Base-by-base conservation (phyloP, 2,329 filamentous ascomycete genomes). In the Fusarium pseudonygamai region DNA sequence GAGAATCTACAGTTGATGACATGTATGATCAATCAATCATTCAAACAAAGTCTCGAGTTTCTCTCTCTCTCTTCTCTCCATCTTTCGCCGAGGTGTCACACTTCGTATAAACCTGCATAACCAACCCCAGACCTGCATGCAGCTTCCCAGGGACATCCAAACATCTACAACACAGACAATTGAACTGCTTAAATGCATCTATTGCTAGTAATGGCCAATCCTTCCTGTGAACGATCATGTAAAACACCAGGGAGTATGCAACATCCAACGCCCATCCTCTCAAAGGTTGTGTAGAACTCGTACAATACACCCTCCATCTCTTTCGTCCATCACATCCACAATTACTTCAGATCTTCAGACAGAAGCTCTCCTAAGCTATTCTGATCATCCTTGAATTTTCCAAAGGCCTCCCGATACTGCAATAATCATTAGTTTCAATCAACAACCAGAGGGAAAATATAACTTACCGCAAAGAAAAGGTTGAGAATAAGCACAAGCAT, bases 401-500 rank as follows among this genome's bases (percentile, higher is more conserved):
- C 75, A 75, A 79, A 81, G 3, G 80, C 81, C 59, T 79, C 79
- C 42, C 75, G 78, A 65, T 81, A 82, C 81, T 82, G 56, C 26
- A 45, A 55, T 14, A 9, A 26, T 34, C 45, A 43, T 78, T 67
- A 77, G 76, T 67, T 59, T 37, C 14, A 7, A 24, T 40, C 32
- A 4, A 13, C 20, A 3, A 8, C 9, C 22, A n/a, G 11, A 36
- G 7, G 24, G 14, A n/a, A 13, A 46, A 22, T 13, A 43, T 24
- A 32, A 80, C 87, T 81, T 82, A 94, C 92, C 87, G 96, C 95
- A 81, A 98, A 94, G 30, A 88, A 89, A 84, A 98, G 97, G 81
- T 99, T 99, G 77, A 97, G 80, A 67, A 94, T 86, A 79, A 99
- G 83, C 12, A 95, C 95, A 56, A 92, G 79, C 71, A 93, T 92